Evolutionary conservation across 805 yeast genomes (phyloP), one percentile per base, ranked within the genome.

Genomic region (Diddensiella transvaalensis): DNA sequence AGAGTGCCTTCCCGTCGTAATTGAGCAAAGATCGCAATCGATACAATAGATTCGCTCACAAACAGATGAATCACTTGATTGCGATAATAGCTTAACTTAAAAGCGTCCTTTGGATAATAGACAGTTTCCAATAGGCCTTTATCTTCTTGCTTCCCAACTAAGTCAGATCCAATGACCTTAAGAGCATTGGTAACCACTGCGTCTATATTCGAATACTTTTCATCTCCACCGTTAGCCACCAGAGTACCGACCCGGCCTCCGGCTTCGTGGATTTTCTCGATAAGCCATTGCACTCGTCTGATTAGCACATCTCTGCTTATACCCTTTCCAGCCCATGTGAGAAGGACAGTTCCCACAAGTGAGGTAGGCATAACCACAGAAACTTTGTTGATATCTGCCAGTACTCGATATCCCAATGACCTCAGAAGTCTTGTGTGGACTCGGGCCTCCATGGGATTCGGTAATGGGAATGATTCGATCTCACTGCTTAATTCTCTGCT

Each of bases 81-180:
- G 53, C 82, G 77, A 64, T 79, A 79, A 58, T 77, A 79, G 38
- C 78, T 69, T 36, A 79, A 68, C 62, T 77, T 82, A 63, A 80
- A 75, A 8, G 78, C 65, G 53, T 77, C 79, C 44, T 69, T 70
- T 24, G 80, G 67, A 40, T 46, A 55, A 56, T 63, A 70, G 19
- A 69, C 69, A 19, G 68, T 57, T 50, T 70, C 75, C 13, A 70
- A 54, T 44, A 70, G 52, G 24, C 60, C 63, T 52, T 61, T 60
- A 33, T 54, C 54, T 22, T 52, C 56, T 23, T 61, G 64, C 6
- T 53, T 55, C 8, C 63, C 62, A 1, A 70, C 72, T 29, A 70
- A 53, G 22, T 65, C 65, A n/a, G 58, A 36, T 4, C 73, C 74
- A 19, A 70, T 56, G 13, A 71, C 74, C n/a, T 58, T 60, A 8